Conservation (phyloP, 1,284 basidiomycete genomes). For the Rhodotorula glutinis region DNA sequence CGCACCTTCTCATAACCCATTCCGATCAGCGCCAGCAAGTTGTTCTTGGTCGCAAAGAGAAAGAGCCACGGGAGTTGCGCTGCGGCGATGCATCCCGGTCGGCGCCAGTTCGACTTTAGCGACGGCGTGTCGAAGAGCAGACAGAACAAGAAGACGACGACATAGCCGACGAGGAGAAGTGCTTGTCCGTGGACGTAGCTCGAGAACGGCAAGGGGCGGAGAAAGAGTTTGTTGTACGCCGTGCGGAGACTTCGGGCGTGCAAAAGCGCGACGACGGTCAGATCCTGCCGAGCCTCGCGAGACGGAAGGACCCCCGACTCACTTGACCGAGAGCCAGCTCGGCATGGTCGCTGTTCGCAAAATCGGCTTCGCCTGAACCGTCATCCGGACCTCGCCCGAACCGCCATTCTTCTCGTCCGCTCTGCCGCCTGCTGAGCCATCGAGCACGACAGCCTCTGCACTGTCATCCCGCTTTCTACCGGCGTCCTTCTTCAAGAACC, state of each 20-base stretch:
- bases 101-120: constrained; percentile 17
- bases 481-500: neutral
- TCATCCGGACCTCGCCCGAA: no score
- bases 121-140: neutral
- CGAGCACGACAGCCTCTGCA: neutral
- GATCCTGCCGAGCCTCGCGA: no score
- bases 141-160: constrained; percentile 21
- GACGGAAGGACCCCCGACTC: neutral
- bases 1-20: constrained; percentile 50
- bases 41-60: constrained; percentile 50
- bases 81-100: constrained; percentile 17
- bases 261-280: neutral
- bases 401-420: neutral
- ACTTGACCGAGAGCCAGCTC: constrained; percentile 1
- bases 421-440: no score
- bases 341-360: neutral
- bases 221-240: constrained; percentile 25
- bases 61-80: constrained; percentile 49
- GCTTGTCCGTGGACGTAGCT: constrained; percentile 30
- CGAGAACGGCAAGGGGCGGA: constrained; percentile 25
- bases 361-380: neutral
- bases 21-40: constrained; percentile 48
- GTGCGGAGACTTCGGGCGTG: neutral
- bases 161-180: constrained; percentile 17
- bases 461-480: rapidly evolving